These are phyloP conservation scores for Globisporangium spiculum DNA, from an alignment of 352 stramenopile genomes.

Conservation along the genomic window DNA sequence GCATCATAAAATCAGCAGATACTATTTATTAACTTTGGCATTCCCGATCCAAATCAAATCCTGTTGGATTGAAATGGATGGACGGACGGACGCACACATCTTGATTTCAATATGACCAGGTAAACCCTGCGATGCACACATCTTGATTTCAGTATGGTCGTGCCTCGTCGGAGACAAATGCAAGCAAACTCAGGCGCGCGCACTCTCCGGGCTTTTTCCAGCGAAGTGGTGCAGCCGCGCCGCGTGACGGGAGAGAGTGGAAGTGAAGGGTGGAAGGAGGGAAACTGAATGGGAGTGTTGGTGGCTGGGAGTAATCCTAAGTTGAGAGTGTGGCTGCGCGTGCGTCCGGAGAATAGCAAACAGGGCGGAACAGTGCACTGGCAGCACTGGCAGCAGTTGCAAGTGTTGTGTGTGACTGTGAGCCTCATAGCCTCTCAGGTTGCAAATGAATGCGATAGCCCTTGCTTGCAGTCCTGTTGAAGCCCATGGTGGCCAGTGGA, in stretches of 20 bases:
- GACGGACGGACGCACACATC: not conserved
- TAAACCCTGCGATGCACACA: not conserved
- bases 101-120: not conserved
- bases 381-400: not conserved
- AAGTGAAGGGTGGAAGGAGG: not conserved
- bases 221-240: not conserved
- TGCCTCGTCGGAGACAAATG: not conserved
- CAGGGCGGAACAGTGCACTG: not conserved
- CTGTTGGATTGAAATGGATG: not conserved
- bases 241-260: not conserved
- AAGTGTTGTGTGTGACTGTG: not conserved
- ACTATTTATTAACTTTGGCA: not conserved
- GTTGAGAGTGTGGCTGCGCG: not conserved
- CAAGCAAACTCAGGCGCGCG: not conserved
- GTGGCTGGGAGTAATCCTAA: not conserved
- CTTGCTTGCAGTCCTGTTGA: not conserved
- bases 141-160: not conserved
- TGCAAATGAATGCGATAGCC: not conserved
- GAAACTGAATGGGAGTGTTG: not conserved
- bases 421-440: not conserved
- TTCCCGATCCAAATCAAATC: slow-evolving; percentile 3
- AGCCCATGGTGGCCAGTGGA: not conserved
- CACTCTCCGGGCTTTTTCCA: not conserved
- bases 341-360: not conserved
- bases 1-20: not conserved